Evolutionary conservation across 257 asterid genomes (phyloP).

Genomic region (Jasminum sambac): DNA sequence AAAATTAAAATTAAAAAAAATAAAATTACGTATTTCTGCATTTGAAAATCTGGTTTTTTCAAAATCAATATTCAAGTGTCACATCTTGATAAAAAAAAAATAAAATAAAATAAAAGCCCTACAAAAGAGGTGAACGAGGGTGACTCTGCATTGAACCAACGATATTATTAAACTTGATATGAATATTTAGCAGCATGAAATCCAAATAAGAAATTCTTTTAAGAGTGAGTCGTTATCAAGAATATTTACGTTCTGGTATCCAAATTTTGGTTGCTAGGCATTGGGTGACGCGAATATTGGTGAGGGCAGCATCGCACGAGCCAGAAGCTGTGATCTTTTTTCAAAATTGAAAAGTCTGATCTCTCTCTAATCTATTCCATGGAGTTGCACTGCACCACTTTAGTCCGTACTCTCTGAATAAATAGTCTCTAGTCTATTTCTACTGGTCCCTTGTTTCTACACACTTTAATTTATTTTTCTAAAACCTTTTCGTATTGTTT

Average conservation of each 20-base stretch:
- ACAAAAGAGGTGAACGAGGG: too few relatives aligned
- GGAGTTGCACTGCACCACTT: conserved; percentile 26
- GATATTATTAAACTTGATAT: too few relatives aligned
- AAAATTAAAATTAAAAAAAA: too few relatives aligned
- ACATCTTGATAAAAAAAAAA: too few relatives aligned
- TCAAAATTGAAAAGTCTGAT: conserved; percentile 31
- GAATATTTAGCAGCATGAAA: not conserved
- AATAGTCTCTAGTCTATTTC: not conserved
- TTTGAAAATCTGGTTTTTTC: too few relatives aligned
- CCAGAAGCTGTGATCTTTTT: conserved; percentile 14
- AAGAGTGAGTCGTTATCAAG: conserved; percentile 17
- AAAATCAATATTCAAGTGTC: too few relatives aligned
- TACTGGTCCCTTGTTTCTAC: too few relatives aligned
- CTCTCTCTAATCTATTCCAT: not conserved
- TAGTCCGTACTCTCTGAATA: conserved; percentile 15
- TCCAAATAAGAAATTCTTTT: conserved; percentile 7
- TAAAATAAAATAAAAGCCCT: too few relatives aligned
- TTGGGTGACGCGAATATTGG: conserved; percentile 6
- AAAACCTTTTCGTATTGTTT: too few relatives aligned
- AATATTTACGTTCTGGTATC: conserved; percentile 10
- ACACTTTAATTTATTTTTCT: not conserved
- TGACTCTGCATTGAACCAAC: too few relatives aligned
- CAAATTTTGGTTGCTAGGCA: conserved; percentile 10
- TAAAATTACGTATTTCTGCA: too few relatives aligned
- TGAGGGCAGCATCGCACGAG: conserved; percentile 8